Percentiles rank a stretch among this genome's conserved stretches.
These are phyloP conservation scores for Dipteronia dyeriana DNA, from an alignment of 345 rosid species.

Conservation along the genomic window DNA sequence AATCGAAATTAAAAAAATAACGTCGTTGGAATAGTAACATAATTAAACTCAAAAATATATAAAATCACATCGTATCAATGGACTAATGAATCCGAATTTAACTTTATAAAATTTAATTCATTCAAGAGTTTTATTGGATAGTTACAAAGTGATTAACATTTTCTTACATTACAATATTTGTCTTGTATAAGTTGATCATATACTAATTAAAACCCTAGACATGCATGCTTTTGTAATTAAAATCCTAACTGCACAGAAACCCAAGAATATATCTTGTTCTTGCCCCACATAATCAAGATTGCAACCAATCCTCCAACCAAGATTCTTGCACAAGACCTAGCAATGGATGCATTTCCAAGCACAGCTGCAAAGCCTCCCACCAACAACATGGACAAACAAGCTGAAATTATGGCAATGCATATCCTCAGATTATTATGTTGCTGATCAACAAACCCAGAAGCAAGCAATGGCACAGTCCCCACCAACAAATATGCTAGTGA, in stretches of 20 bases:
- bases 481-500: not conserved
- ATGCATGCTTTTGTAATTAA: not conserved
- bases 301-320: not conserved
- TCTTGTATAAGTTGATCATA: not conserved
- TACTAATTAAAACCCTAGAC: not conserved
- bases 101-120: too few relatives aligned
- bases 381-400: not conserved
- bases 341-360: not conserved
- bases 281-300: not conserved
- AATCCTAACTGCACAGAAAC: not conserved
- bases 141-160: too few relatives aligned
- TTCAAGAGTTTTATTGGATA: too few relatives aligned
- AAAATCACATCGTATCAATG: too few relatives aligned
- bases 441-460: not conserved
- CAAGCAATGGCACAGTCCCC: slow-evolving; percentile 3
- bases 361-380: slow-evolving; percentile 3
- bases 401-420: not conserved
- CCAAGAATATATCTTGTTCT: not conserved
- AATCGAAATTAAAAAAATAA: too few relatives aligned
- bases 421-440: not conserved
- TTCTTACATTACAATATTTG: not conserved
- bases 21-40: too few relatives aligned
- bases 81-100: too few relatives aligned
- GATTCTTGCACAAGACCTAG: slow-evolving; percentile 2
- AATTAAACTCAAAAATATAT: too few relatives aligned